phyloP scores from a whole-genome alignment of 176 grass and related monocot species.

The Hyparrhenia diplandra region DNA sequence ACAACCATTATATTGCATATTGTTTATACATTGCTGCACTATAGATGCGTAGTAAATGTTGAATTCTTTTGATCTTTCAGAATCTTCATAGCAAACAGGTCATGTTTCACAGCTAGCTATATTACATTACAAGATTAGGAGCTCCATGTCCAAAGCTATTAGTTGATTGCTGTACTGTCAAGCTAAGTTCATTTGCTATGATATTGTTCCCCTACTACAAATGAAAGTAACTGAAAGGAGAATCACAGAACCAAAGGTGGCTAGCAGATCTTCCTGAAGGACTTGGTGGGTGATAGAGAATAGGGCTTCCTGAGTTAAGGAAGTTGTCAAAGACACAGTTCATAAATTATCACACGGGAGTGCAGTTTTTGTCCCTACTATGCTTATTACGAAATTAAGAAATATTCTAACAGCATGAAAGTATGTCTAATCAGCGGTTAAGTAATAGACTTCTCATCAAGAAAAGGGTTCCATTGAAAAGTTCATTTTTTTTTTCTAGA shows the following conservation, averaged over 20 bases:
- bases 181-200: neutral
- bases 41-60: neutral
- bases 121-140: neutral
- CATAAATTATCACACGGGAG: neutral
- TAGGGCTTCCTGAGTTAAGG: neutral
- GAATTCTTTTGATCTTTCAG: neutral
- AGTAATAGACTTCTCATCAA: neutral
- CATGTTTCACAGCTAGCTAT: neutral
- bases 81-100: neutral
- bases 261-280: neutral
- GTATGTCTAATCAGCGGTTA: neutral
- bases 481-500: neutral
- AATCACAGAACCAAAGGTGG: neutral
- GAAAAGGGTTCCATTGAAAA: neutral
- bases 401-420: neutral
- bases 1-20: neutral
- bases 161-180: neutral
- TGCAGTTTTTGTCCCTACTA: neutral
- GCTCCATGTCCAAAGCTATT: neutral
- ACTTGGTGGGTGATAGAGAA: neutral
- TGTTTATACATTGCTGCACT: neutral
- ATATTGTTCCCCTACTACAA: neutral
- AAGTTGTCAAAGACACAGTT: neutral
- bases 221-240: neutral
- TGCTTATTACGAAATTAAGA: slow-evolving; percentile 2